phyloP scores from a whole-genome alignment of 2,329 filamentous ascomycete genomes.

The Alternaria gaisen region DNA sequence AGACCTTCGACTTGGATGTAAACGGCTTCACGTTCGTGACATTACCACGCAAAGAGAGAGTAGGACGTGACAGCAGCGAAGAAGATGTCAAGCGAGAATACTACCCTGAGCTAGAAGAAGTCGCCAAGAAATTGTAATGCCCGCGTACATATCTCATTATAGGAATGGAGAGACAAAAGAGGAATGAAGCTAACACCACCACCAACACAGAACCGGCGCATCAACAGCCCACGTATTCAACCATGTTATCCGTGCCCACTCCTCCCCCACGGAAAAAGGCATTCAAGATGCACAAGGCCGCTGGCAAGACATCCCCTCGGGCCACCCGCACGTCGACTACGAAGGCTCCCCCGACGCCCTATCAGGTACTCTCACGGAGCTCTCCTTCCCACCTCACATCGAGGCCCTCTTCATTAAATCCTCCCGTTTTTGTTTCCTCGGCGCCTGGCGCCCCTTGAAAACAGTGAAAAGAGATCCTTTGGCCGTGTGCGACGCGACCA shows the following conservation, averaged over 20 bases:
- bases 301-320: conserved; percentile 43
- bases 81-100: conserved; percentile 25
- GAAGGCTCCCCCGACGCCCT: conserved; percentile 18
- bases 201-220: conserved; percentile 22
- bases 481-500: conserved; percentile 32
- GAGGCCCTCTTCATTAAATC: conserved; percentile 9
- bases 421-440: conserved; percentile 38
- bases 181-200: background rate
- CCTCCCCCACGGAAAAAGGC: conserved; percentile 57
- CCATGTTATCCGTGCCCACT: conserved; percentile 54
- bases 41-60: conserved; percentile 10
- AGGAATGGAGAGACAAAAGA: background rate
- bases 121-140: conserved; percentile 22
- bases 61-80: conserved; percentile 17
- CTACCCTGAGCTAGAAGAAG: conserved; percentile 26
- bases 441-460: conserved; percentile 42
- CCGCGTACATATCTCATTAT: background rate
- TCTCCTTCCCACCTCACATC: conserved; percentile 24
- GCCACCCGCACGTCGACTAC: conserved; percentile 36
- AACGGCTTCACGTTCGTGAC: conserved; percentile 44
- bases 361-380: conserved; percentile 24
- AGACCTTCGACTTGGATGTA: conserved; percentile 49
- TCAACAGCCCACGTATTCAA: conserved; percentile 42
- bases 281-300: conserved; percentile 56
- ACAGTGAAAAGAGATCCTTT: conserved; percentile 36